Percentiles rank a stretch among this genome's conserved stretches.
phyloP scores from a whole-genome alignment of 257 asterid species.

The Jacaranda copaia region DNA sequence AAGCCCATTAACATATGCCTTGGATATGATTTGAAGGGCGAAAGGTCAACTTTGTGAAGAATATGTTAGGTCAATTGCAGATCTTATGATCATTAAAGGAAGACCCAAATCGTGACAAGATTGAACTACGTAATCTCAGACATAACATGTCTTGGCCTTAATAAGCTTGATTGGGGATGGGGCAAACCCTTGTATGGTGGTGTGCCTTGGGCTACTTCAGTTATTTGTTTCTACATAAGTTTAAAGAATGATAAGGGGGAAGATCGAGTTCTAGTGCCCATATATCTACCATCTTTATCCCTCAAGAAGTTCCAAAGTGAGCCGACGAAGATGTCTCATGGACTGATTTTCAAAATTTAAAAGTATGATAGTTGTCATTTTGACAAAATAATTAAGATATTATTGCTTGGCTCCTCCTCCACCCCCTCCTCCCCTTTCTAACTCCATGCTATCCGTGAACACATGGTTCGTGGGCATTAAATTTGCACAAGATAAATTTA shows the following conservation, averaged over 20 bases:
- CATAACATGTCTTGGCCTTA: background rate
- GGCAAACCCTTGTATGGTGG: background rate
- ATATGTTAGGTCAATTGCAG: too few species aligned
- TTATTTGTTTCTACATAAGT: background rate
- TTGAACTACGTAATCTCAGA: constrained; percentile 10
- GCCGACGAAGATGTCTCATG: background rate
- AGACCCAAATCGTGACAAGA: background rate
- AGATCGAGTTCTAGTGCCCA: constrained; percentile 18
- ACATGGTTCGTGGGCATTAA: too few species aligned
- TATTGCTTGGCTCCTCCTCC: too few species aligned
- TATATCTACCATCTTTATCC: constrained; percentile 16
- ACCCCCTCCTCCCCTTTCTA: too few species aligned
- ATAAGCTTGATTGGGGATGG: background rate
- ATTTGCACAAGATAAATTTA: too few species aligned
- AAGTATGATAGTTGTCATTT: too few species aligned
- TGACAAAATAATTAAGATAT: too few species aligned
- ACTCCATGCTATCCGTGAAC: too few species aligned
- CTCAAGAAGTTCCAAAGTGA: background rate
- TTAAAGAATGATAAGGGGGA: background rate
- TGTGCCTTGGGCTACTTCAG: background rate
- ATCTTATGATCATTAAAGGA: too few species aligned
- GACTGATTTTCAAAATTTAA: background rate
- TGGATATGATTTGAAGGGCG: background rate
- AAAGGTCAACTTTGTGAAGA: too few species aligned
- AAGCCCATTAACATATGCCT: constrained; percentile 22